phyloP scores from a whole-genome alignment of 1,139 yeast genomes.

The Nakaseomyces bracarensis region DNA sequence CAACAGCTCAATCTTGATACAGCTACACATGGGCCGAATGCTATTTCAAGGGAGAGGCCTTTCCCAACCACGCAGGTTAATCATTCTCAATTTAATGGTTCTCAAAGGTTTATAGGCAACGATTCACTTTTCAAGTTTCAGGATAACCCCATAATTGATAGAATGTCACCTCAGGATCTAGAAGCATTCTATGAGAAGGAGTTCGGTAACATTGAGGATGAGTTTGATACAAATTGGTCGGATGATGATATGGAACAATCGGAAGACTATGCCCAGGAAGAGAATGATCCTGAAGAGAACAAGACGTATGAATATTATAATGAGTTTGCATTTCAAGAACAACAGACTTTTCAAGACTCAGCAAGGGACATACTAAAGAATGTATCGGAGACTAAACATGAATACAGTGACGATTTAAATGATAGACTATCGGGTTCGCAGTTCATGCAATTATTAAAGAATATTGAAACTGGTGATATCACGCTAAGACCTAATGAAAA shows the following conservation, averaged over 20 bases:
- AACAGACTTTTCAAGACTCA: not conserved
- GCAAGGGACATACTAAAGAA: conserved; percentile 5
- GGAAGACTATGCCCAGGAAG: not conserved
- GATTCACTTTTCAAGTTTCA: conserved; percentile 4
- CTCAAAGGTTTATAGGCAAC: not conserved
- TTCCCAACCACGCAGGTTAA: not conserved
- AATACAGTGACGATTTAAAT: conserved; percentile 2
- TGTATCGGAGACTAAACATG: not conserved
- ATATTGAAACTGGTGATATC: conserved; percentile 3
- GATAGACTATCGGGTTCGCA: conserved; percentile 6
- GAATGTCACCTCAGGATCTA: not conserved
- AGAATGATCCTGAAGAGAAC: not conserved
- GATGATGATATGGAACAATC: not conserved
- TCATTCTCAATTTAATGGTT: not conserved
- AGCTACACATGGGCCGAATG: not conserved
- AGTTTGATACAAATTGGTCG: not conserved
- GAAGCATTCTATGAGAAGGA: conserved; percentile 5
- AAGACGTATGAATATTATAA: conserved; percentile 2
- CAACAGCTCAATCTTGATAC: not conserved
- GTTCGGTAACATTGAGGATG: not conserved
- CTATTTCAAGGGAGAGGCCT: not conserved
- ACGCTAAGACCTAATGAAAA: not conserved
- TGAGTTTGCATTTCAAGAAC: conserved; percentile 2
- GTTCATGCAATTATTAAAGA: conserved; percentile 4
- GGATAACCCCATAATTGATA: conserved; percentile 1